Evolutionary conservation across 202 grass and related monocot genomes (phyloP).

Genomic region (Saccharum hybrid): DNA sequence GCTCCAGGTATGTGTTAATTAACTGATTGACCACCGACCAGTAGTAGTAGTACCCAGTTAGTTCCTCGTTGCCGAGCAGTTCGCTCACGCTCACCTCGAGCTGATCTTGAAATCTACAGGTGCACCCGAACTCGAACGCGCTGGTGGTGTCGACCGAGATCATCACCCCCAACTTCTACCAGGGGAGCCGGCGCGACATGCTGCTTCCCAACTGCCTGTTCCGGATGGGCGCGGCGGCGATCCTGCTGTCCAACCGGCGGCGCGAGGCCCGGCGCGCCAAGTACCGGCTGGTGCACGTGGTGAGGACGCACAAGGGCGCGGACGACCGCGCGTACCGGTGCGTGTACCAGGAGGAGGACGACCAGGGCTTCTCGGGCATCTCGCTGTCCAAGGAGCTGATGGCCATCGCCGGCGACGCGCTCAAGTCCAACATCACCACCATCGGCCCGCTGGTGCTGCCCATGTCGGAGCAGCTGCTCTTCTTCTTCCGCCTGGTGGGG

Average conservation of each 20-base stretch:
- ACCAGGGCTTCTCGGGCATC: slow-evolving; percentile 80
- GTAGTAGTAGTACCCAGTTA: no score
- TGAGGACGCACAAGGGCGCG: slow-evolving; percentile 86
- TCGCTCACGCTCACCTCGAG: no score
- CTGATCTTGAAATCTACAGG: slow-evolving; percentile 31
- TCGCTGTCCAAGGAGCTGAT: slow-evolving; percentile 95
- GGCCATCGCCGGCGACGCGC: slow-evolving; percentile 92
- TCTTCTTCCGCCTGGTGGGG: slow-evolving; percentile 81
- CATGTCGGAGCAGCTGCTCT: slow-evolving; percentile 96
- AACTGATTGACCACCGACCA: no score
- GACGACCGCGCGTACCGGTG: slow-evolving; percentile 91
- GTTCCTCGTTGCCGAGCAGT: no score
- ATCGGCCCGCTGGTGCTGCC: slow-evolving; percentile 93
- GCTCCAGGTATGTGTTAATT: slow-evolving; percentile 55
- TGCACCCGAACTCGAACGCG: slow-evolving; percentile 77
- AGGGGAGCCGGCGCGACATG: slow-evolving; percentile 67
- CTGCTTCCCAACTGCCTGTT: slow-evolving; percentile 88
- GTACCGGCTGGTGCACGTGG: slow-evolving; percentile 83
- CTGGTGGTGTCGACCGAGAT: slow-evolving; percentile 87
- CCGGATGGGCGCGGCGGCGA: slow-evolving; percentile 85
- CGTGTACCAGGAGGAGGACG: slow-evolving; percentile 94
- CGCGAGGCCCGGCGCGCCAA: slow-evolving; percentile 69
- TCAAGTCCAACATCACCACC: slow-evolving; percentile 98
- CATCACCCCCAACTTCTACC: slow-evolving; percentile 93
- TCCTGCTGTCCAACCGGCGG: slow-evolving; percentile 75